Conservation (phyloP, 75 land plant species). For the Larix kaempferi region DNA sequence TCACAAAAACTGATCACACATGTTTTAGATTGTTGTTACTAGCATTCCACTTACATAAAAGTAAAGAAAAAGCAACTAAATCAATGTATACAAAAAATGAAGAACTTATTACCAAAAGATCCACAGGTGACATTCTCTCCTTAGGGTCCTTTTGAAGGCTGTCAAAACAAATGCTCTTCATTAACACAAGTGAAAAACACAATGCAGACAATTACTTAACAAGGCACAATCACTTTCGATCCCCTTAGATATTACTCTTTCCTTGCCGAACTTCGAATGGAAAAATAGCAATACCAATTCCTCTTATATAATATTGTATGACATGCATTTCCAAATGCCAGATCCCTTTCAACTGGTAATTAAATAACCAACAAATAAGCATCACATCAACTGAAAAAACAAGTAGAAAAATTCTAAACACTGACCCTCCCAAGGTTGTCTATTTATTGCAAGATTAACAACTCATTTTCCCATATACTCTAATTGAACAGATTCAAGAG, state of each 20-base stretch:
- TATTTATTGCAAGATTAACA: too few species aligned
- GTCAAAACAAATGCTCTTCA: slow-evolving; percentile 17
- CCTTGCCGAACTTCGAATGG: too few species aligned
- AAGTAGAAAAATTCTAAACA: neutral
- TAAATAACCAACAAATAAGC: neutral
- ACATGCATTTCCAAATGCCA: neutral
- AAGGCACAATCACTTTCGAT: neutral
- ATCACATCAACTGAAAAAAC: neutral
- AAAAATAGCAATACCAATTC: too few species aligned
- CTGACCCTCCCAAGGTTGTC: too few species aligned
- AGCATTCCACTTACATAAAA: neutral
- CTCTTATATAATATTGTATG: neutral
- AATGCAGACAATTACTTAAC: neutral
- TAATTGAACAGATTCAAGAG: too few species aligned
- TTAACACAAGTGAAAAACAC: neutral
- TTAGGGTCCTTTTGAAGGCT: slow-evolving; percentile 88
- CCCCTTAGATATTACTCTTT: too few species aligned
- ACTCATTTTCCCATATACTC: too few species aligned
- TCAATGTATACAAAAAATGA: neutral
- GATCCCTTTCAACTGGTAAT: neutral
- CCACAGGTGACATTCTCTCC: slow-evolving; percentile 58
- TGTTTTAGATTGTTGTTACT: neutral
- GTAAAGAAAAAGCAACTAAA: neutral
- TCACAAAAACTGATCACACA: neutral
- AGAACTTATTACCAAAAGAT: slow-evolving; percentile 51